Base-by-base conservation (phyloP, 2,329 filamentous ascomycete species). In the Sarocladiaceae sp. region DNA sequence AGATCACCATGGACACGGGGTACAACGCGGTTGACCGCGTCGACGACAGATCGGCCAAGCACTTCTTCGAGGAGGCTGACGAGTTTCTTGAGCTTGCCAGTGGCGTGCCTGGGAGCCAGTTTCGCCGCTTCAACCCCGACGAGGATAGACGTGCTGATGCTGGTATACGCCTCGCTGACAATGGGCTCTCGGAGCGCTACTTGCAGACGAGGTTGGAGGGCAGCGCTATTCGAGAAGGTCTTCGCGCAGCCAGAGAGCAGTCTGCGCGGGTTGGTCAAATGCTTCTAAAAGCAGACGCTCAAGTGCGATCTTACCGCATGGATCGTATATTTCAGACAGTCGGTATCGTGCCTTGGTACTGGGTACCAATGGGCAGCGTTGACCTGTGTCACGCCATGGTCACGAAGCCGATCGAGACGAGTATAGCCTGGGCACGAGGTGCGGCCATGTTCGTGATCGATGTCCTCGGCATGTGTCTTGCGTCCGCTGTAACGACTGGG, bases 41-140 rank as follows among this genome's bases (percentile, higher is more conserved):
- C 11, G 54, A 62, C 2, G 55, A 52, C 43, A 45, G 43, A 13
- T 53, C 50, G 1, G 50, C 53, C 3, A 50, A 43, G 6, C 33
- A 29, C 3, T 56, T 59, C 15, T 55, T 58, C 12, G 54, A 58
- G 10, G 58, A 63, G 33, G 41, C 55, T 3, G 44, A 52, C 6
- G 39, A 50, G 3, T 55, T 60, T 39, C 39, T 54, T 23, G 11
- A 16, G 16, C 11, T 23, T 6, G 26, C 24, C 15, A 21, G 19
- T 6, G 29, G n/a, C 10, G 33, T 43, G 3, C 40, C 40, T 3
- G 29, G 23, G 16, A 43, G 29, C 23, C 23, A 27, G 12, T 43
- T 43, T 27, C 11, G 4, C 7, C 26, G 13, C 21, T 47, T 32
- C 19, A 33, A 16, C 27, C n/a, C n/a, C 13, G 44, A 21, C 12